Evolutionary conservation across 805 yeast genomes (phyloP).

Genomic region (Lipomyces spencermartinsiae): DNA sequence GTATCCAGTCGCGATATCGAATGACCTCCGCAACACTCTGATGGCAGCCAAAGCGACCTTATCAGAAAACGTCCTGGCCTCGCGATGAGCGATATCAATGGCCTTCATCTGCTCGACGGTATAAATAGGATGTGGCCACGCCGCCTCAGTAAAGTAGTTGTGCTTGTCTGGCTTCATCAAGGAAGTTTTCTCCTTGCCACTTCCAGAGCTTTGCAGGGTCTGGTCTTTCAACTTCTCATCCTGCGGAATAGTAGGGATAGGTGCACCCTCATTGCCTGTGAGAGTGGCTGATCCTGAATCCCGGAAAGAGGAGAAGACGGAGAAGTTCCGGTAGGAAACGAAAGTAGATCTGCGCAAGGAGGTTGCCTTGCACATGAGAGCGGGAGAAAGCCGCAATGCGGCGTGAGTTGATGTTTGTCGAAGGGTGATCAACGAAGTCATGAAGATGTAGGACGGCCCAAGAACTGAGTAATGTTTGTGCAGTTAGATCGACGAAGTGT

Average conservation of each 20-base stretch:
- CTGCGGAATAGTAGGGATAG: neutral
- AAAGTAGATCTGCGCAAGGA: neutral
- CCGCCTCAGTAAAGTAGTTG: constrained; percentile 32
- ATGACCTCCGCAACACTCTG: constrained; percentile 54
- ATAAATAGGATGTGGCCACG: constrained; percentile 55
- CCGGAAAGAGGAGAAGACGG: neutral
- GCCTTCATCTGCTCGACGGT: constrained; percentile 48
- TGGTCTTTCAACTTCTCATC: neutral
- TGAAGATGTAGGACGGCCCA: neutral
- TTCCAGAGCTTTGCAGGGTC: constrained; percentile 1
- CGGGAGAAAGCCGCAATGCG: neutral
- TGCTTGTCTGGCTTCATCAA: constrained; percentile 32
- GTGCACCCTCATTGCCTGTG: constrained; percentile 6
- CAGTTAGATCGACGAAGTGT: neutral
- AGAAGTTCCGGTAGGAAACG: neutral
- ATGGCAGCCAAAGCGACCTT: constrained; percentile 58
- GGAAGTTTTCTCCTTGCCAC: constrained; percentile 15
- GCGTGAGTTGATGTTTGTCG: neutral
- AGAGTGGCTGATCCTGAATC: neutral
- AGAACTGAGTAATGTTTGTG: neutral
- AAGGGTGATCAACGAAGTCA: neutral
- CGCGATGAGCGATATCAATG: constrained; percentile 59
- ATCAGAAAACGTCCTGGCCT: constrained; percentile 57
- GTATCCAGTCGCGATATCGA: constrained; percentile 71
- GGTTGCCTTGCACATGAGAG: neutral